Evolutionary conservation across 2,329 filamentous ascomycete genomes (phyloP), one percentile per base, ranked within the genome.

Genomic region (Penicillium sp.): DNA sequence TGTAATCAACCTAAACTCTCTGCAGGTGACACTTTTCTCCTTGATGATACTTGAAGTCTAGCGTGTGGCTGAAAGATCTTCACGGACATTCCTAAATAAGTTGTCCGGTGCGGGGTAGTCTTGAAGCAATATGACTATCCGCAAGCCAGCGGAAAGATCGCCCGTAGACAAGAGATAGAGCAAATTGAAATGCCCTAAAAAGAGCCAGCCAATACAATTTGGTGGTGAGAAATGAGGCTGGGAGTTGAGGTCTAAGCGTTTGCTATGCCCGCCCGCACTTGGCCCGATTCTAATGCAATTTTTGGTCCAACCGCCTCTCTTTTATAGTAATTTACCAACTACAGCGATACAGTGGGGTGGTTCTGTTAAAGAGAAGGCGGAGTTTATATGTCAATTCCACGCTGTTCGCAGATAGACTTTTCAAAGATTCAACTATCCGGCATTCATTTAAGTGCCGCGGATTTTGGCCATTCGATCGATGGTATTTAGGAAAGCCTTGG

Each of bases 21-120:
- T 9, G 18, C 42, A 33, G 42, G 42, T 39, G 24, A 39, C 39
- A 29, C 10, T 29, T 13, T 7, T 36, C 23, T 39, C 4, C 8
- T n/a, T 33, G n/a, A 33, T 29, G 3, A 26, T 10, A 13, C 13
- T 41, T 33, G 13, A 12, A 23, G n/a, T 12, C 1, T 47, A 48
- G 8, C 20, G 6, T 7, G 36, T 33, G 33, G 30, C 30, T 33
- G 34, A 26, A 33, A 32, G 45, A 40, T 40, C 45, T 41, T 23
- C 24, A 41, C 45, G 45, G 45, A 26, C 7, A 33, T 48, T 40
- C 45, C 45, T 33, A 34, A 48, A 32, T 40, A 7, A 48, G 29
- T 48, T 48, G 45, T 24, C 45, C 45, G 45, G 23, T 30, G 24
- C 33, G 33, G 33, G 33, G 33, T 36, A 36, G n/a, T 33, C 30